Evolutionary conservation across 2,329 filamentous ascomycete genomes (phyloP).

Genomic region (Zalaria obscura): DNA sequence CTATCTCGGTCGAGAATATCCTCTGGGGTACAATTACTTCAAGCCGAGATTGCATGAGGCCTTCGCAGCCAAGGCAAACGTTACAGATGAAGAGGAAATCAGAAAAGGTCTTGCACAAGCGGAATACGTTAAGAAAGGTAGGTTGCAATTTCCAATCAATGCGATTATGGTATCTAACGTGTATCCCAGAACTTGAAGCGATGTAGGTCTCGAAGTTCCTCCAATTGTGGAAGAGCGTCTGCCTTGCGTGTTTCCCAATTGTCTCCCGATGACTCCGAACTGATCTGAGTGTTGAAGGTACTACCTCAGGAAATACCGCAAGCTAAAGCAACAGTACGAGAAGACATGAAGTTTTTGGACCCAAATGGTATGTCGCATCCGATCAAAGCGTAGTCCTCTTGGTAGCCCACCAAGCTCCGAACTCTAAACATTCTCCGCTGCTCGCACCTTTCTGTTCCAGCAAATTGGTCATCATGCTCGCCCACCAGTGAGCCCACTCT

Average conservation of each 20-base stretch:
- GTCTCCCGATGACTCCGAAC: neutral
- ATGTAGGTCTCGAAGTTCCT: slow-evolving; percentile 56
- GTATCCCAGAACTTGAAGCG: slow-evolving; percentile 64
- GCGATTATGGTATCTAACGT: slow-evolving; percentile 1
- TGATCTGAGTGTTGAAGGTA: slow-evolving; percentile 42
- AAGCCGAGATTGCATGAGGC: slow-evolving; percentile 68
- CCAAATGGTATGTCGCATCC: neutral
- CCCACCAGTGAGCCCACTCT: slow-evolving; percentile 85
- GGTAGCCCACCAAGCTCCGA: slow-evolving; percentile 50
- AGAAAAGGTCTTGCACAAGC: slow-evolving; percentile 60
- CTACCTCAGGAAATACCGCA: slow-evolving; percentile 82
- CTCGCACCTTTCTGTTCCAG: slow-evolving; percentile 64
- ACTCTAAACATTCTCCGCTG: slow-evolving; percentile 70
- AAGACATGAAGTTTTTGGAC: slow-evolving; percentile 6
- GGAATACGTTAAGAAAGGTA: slow-evolving; percentile 84
- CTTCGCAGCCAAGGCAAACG: slow-evolving; percentile 59
- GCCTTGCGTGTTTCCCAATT: no score
- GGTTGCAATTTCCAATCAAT: slow-evolving; percentile 2
- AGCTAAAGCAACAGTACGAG: slow-evolving; percentile 63
- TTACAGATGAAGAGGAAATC: slow-evolving; percentile 64
- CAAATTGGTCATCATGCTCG: slow-evolving; percentile 73
- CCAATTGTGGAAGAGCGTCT: neutral
- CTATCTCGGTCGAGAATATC: slow-evolving; percentile 73
- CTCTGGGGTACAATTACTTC: slow-evolving; percentile 72
- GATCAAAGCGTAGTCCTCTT: slow-evolving; percentile 23